Conservation (phyloP, 768 basidiomycete species). For the Rhodotorula toruloides region DNA sequence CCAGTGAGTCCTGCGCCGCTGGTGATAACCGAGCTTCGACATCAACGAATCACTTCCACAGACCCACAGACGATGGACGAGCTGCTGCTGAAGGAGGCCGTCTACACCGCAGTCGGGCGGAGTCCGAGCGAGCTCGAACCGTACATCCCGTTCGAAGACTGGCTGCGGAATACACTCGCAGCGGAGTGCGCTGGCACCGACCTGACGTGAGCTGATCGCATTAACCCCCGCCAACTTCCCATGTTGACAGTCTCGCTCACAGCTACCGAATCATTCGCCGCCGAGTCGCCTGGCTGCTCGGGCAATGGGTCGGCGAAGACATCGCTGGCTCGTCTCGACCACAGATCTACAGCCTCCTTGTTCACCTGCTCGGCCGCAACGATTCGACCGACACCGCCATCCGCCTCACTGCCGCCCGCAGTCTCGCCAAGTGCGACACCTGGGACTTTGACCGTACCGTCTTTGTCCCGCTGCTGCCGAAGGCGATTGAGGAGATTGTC, state of each 20-base stretch:
- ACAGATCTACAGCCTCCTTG: conserved; percentile 71
- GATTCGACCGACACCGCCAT: conserved; percentile 80
- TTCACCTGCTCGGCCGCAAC: conserved; percentile 59
- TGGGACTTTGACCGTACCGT: conserved; percentile 58
- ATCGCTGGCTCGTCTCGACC: conserved; percentile 57
- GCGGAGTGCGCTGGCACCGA: conserved; percentile 60
- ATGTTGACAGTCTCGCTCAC: conserved; percentile 8
- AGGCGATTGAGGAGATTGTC: conserved; percentile 62
- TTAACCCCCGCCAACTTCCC: not conserved
- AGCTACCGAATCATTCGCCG: conserved; percentile 89
- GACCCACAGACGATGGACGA: conserved; percentile 55
- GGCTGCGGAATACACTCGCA: conserved; percentile 61
- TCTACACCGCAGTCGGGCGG: conserved; percentile 85
- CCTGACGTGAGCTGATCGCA: conserved; percentile 52
- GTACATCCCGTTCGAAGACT: conserved; percentile 63
- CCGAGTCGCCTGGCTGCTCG: conserved; percentile 90
- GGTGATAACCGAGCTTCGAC: not conserved
- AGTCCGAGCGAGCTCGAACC: conserved; percentile 63
- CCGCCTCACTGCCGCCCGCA: conserved; percentile 72
- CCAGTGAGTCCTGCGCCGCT: conserved; percentile 55
- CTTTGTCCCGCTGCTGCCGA: conserved; percentile 66
- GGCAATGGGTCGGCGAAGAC: conserved; percentile 74
- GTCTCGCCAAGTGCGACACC: conserved; percentile 73
- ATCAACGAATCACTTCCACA: not conserved
- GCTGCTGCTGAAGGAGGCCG: conserved; percentile 72